Evolutionary conservation across 495 filamentous ascomycete genomes (phyloP), one percentile per base, ranked within the genome.

Genomic region (Annulohypoxylon stygium): DNA sequence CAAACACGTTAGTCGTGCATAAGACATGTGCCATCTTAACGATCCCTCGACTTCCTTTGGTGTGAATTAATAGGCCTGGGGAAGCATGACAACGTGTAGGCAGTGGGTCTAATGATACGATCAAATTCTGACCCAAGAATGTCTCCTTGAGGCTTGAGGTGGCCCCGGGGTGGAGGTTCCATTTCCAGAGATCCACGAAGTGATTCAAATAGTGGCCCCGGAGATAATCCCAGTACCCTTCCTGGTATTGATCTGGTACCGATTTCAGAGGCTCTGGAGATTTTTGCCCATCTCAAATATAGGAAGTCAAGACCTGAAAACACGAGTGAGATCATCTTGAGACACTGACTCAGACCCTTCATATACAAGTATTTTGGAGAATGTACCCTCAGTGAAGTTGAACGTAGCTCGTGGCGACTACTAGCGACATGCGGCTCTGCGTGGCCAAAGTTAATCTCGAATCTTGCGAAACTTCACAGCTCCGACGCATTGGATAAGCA

Each of bases 371-470:
- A 11, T 2, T 16, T 14, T 43, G 4, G 12, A 18, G 12, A 6
- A 34, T 23, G 33, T 12, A 37, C 12, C 20, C 16, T 0, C 4
- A 39, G n/a, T 37, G n/a, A 41, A 39, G 9, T 59, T 59, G 34
- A 11, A 41, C 23, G 12, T 34, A 30, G 39, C 14, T 20, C 20
- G 61, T 50, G 43, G 47, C 7, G 33, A 58, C 9, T n/a, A 23
- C 7, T 5, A 43, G 34, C 7, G 41, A 20, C 33, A 53, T 70
- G 68, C 55, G 68, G 68, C 61, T 70, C 68, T 65, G 61, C 16
- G 4, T 55, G 18, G 20, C 39, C 11, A 25, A 70, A 34, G 51
- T 51, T 41, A 64, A 64, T 63, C 39, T 64, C 20, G 33, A 30
- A 51, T 47, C 61, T 60, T 48, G 61, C 43, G 43, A 58, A 53